A percentile compares a stretch with the other conserved stretches of the same genome.
Conservation (phyloP, 169 alveolate species). For the Plasmodium gaboni region DNA sequence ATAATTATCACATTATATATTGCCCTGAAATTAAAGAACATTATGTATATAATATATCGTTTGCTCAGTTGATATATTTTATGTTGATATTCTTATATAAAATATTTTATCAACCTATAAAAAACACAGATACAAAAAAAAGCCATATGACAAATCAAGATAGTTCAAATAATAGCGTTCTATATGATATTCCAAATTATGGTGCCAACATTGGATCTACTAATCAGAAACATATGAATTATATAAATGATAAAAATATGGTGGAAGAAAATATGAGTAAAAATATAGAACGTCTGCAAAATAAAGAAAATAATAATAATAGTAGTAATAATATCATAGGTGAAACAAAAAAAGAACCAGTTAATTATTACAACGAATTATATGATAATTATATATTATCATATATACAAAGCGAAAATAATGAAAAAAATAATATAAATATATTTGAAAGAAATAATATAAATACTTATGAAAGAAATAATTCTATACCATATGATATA, state of each 20-base stretch:
- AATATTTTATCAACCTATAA: constrained; percentile 50
- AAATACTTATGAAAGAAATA: constrained; percentile 3
- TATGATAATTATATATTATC: constrained; percentile 31
- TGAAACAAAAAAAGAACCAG: neutral
- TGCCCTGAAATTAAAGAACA: constrained; percentile 9
- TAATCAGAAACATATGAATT: too few species aligned
- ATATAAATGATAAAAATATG: too few species aligned
- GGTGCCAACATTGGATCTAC: too few species aligned
- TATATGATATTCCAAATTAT: neutral
- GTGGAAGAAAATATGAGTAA: neutral
- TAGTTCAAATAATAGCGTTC: neutral
- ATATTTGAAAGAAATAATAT: neutral
- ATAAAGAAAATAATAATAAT: neutral
- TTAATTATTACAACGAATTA: constrained; percentile 12
- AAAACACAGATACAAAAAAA: neutral
- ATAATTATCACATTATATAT: constrained; percentile 18
- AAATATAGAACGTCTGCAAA: neutral
- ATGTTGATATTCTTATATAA: constrained; percentile 67
- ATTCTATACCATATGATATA: constrained; percentile 59
- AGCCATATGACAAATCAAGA: neutral
- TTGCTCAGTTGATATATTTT: constrained; percentile 71
- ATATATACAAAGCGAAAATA: constrained; percentile 27
- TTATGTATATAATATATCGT: constrained; percentile 62
- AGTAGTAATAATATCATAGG: neutral
- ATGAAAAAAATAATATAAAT: neutral